Evolutionary conservation across 2,329 filamentous ascomycete genomes (phyloP).

Genomic region (Monosporascus sp.): DNA sequence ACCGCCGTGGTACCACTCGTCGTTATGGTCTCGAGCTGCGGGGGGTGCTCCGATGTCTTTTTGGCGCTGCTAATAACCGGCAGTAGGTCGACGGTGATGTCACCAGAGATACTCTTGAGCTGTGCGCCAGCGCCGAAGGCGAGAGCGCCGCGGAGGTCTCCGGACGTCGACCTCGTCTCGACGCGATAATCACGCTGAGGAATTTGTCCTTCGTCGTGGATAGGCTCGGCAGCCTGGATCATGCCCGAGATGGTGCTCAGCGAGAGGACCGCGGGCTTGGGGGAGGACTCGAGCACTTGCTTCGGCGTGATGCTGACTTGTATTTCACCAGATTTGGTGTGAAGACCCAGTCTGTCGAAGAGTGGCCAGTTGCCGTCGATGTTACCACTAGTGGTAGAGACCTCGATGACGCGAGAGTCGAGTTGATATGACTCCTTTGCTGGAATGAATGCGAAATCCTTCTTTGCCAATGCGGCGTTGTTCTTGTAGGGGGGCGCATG

Average conservation of each 20-base stretch:
- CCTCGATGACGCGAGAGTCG: conserved; percentile 35
- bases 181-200: conserved; percentile 44
- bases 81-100: conserved; percentile 33
- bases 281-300: conserved; percentile 26
- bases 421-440: conserved; percentile 33
- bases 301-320: conserved; percentile 35
- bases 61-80: conserved; percentile 34
- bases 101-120: conserved; percentile 37
- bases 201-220: conserved; percentile 26
- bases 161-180: conserved; percentile 38
- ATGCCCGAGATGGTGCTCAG: conserved; percentile 38
- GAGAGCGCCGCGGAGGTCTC: conserved; percentile 33
- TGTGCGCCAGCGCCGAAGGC: conserved; percentile 33
- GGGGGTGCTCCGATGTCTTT: conserved; percentile 9
- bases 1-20: conserved; percentile 38
- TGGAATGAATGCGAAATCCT: conserved; percentile 17
- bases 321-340: conserved; percentile 39
- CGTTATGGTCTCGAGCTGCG: conserved; percentile 34
- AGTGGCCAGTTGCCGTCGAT: conserved; percentile 47
- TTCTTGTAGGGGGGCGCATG: conserved; percentile 16
- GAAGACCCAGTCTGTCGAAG: conserved; percentile 41
- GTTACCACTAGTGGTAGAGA: conserved; percentile 36
- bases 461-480: neutral
- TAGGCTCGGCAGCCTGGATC: conserved; percentile 35
- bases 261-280: conserved; percentile 35